These are phyloP conservation scores for Gomphus sp. DNA, from an alignment of 1,284 basidiomycete species.

Conservation along the genomic window DNA sequence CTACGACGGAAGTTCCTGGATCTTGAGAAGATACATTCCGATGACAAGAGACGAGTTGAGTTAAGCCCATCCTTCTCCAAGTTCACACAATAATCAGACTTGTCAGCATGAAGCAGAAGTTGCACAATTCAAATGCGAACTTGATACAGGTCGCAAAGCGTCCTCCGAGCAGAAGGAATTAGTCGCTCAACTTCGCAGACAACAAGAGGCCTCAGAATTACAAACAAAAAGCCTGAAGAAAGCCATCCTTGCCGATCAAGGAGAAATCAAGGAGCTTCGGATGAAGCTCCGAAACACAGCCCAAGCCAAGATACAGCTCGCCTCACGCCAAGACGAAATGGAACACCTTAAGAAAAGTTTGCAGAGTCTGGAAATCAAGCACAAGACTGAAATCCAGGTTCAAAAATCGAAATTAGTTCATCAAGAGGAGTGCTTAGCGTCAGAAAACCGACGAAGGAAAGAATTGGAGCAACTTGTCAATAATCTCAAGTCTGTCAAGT, in stretches of 20 bases:
- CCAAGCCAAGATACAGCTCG: slow-evolving; percentile 43
- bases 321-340: slow-evolving; percentile 41
- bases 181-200: slow-evolving; percentile 53
- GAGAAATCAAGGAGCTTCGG: slow-evolving; percentile 53
- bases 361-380: slow-evolving; percentile 36
- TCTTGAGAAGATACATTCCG: slow-evolving; percentile 51
- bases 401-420: slow-evolving; percentile 46
- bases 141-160: slow-evolving; percentile 37
- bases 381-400: slow-evolving; percentile 44
- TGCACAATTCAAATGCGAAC: slow-evolving; percentile 50
- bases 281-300: slow-evolving; percentile 51
- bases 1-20: slow-evolving; percentile 61
- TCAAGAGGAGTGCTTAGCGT: slow-evolving; percentile 39
- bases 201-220: slow-evolving; percentile 42
- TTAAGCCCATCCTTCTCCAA: slow-evolving; percentile 12
- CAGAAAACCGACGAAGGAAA: slow-evolving; percentile 44
- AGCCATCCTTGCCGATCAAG: slow-evolving; percentile 36
- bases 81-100: slow-evolving; percentile 4
- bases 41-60: slow-evolving; percentile 57
- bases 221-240: slow-evolving; percentile 53
- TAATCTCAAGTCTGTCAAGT: slow-evolving; percentile 32
- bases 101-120: slow-evolving; percentile 47
- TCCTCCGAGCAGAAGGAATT: slow-evolving; percentile 45
- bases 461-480: slow-evolving; percentile 33
- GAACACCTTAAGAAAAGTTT: slow-evolving; percentile 44